Base-by-base conservation (phyloP, 257 asterid species). In the Nemophila menziesii region DNA sequence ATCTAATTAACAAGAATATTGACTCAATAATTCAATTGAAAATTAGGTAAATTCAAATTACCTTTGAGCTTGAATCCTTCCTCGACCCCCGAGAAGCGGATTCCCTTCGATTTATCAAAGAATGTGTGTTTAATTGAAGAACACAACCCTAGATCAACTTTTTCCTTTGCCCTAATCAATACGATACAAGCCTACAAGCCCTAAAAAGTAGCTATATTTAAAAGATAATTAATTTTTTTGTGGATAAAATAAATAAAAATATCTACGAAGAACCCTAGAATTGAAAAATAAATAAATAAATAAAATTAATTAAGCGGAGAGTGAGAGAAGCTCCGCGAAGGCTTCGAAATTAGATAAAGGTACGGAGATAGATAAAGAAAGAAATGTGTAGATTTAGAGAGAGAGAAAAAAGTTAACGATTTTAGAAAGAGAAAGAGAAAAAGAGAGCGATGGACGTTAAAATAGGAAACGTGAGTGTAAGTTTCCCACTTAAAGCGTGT, bases 121-220 rank as follows among this genome's bases (percentile, higher is more conserved):
- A 47, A 50, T 5, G 9, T 21, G 22, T 10, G 22, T 22, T 38
- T n/a, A 39, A 39, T 39, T 39, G 21, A 16, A 16, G 15, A n/a
- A 40, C 11, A 33, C 23, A 43, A 50, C 64, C 61, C 58, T 58
- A 58, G 52, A 58, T 43, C 43, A 16, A 40, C 38, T 12, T 13
- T 13, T 34, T 4, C 39, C 14, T 34, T 34, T 29, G 36, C 36
- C 9, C 5, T 29, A 29, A 7, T 1, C 36, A 29, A 29, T 29
- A 7, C n/a, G n/a, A n/a, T n/a, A n/a, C n/a, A n/a, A n/a, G n/a
- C n/a, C n/a, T n/a, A n/a, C 36, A 2, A 29, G 36, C 36, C 12
- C 36, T 13, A 1, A 7, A n/a, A 40, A 40, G 13, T 40, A 17
- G 12, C 44, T 40, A 14, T 16, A 40, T 8, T 16, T 0, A 40